Conservation (phyloP, 192 early-diverging fungal species). For the Polychytrium aggregatum region DNA sequence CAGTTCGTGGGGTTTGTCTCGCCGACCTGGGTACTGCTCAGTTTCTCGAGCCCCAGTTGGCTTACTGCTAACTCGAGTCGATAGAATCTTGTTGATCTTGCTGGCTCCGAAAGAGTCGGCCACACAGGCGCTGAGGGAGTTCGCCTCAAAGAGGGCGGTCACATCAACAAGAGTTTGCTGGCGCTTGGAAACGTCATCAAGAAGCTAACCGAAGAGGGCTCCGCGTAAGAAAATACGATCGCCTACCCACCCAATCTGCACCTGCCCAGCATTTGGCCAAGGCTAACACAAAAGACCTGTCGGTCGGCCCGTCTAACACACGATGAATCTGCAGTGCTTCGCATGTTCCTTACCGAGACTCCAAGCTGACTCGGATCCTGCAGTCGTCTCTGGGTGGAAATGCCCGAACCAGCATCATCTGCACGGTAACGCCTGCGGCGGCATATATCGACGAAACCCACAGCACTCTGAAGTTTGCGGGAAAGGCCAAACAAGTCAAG, state of each 20-base stretch:
- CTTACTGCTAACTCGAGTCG: neutral
- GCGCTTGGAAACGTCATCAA: constrained; percentile 89
- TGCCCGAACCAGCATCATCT: constrained; percentile 80
- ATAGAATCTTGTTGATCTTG: constrained; percentile 87
- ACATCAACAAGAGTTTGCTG: constrained; percentile 85
- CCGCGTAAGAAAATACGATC: constrained; percentile 1
- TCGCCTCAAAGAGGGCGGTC: constrained; percentile 91
- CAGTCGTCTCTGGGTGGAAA: constrained; percentile 87
- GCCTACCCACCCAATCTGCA: constrained; percentile 1
- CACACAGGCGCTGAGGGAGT: constrained; percentile 55
- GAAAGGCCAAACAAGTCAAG: constrained; percentile 4
- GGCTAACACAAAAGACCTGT: too few species aligned
- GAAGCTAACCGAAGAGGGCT: constrained; percentile 58
- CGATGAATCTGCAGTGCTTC: too few species aligned
- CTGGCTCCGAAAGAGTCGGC: constrained; percentile 87
- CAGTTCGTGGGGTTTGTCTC: neutral
- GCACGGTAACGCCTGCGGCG: constrained; percentile 52
- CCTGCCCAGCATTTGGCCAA: too few species aligned
- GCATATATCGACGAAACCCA: constrained; percentile 6
- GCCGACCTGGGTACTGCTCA: neutral
- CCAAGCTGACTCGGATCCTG: constrained; percentile 88
- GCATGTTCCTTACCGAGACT: constrained; percentile 96
- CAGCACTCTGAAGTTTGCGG: constrained; percentile 8
- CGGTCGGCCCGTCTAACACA: too few species aligned
- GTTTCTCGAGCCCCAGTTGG: too few species aligned